Evolutionary conservation across 495 filamentous ascomycete genomes (phyloP), one percentile per base, ranked within the genome.

Genomic region (Neurospora sp.): DNA sequence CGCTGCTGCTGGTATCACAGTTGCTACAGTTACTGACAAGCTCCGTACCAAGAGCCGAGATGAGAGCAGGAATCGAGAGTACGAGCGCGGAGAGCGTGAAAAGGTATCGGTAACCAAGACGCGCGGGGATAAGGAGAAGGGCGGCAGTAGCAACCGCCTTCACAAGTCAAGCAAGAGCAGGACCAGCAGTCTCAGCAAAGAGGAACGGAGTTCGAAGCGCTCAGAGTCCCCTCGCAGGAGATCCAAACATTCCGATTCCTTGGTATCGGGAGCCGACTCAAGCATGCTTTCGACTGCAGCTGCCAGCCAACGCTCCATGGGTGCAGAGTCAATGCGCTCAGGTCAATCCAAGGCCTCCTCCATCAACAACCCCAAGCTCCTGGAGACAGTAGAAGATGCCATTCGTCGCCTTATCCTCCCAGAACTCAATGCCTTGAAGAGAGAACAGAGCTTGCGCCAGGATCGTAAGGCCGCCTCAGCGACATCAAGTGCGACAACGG

Each of bases 321-420:
- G 94, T 77, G 87, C 91, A 73, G 89, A 93, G 77, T 94, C 94
- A 6, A 85, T 92, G 71, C 88, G 88, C 40, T 94, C 93, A 5
- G 89, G 90, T 38, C 89, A 90, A 19, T 96, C 93, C 34, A 93
- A 90, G 71, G 81, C 82, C 24, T 93, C 94, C 8, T 96, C 93
- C 0, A 91, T 97, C 82, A 98, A 96, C 82, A 98, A 99, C 79
- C 95, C 95, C 0, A 96, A 93, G 75, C 83, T 99, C n/a, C 88
- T 98, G 6, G 93, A 96, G 79, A 94, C 94, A 0, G 95, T 99
- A 9, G 95, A 98, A 81, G 95, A 98, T 84, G 94, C 96, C 28
- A 98, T 99, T 76, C 91, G 92, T 70, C 89, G 94, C 62, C 84
- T 98, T 69, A 97, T 98, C 70, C 83, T 98, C 2, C 96, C 96